Base-by-base conservation (phyloP, 2,329 filamentous ascomycete species). In the Pseudogymnoascus sp. region DNA sequence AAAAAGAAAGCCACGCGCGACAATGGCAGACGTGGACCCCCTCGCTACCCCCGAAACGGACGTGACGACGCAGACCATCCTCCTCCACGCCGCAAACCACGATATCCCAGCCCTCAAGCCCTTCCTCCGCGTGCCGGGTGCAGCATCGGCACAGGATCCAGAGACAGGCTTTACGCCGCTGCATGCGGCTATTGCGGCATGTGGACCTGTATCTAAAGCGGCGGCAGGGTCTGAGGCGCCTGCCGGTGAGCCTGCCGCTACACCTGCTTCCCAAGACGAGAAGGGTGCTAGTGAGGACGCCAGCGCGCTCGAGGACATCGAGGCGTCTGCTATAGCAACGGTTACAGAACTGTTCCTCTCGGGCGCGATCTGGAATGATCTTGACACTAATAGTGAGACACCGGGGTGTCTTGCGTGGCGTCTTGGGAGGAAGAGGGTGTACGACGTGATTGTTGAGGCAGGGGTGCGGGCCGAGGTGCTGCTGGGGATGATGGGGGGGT, bases 311-410 rank as follows among this genome's bases (percentile, higher is more conserved):
- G 48, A 66, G 28, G 66, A 71, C 38, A 72, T 88, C 30, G 81
- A 85, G 52, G 81, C 82, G 37, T 52, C 45, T 52, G 88, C 85
- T 2, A 79, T 81, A 60, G 82, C 84, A 58, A 86, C 86, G 0
- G 76, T 96, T 3, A 81, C 82, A 65, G 82, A 94, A 69, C 79
- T 97, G 6, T 84, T 97, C 62, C 81, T 92, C 68, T 87, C 88
- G 66, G 94, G 94, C 30, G 94, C 90, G 9, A 96, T 97, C 66
- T 99, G 94, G 94, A 99, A 99, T 75, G 92, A 96, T 71, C 77
- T 97, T 60, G 90, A 97, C 72, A 75, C 78, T 65, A 86, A 89
- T 66, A 82, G 90, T 67, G 92, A 97, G 77, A 97, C 94, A 2
- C 91, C 94, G 0, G 94, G 91, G 6, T 97, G 92, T 71, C 76